Base-by-base conservation (phyloP, 805 yeast genomes). In the Saccharomycopsis fodiens region DNA sequence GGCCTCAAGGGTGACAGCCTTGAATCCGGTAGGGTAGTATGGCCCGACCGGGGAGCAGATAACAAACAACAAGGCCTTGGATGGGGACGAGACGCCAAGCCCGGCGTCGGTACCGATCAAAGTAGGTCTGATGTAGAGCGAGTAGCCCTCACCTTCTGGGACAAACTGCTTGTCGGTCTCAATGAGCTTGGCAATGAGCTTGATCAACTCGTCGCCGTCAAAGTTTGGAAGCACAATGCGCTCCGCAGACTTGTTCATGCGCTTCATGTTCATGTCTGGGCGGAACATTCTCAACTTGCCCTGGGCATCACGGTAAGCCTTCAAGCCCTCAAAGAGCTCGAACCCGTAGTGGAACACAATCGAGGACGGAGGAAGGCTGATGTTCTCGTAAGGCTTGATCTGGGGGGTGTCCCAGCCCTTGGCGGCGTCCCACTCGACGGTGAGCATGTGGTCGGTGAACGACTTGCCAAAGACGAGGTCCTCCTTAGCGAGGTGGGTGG, bases 21-120 rank as follows among this genome's bases (percentile, higher is more conserved):
- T 88, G 79, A 91, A 91, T 16, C 97, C 97, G 16, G 96, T 84
- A 59, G 83, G 74, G 69, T 84, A 87, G 75, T 91, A 93, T 21
- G 97, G 97, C 42, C 97, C 97, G 25, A 91, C 97, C 23, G 97
- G 97, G 15, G 96, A 86, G 37, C 91, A 83, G 63, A 91, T 89
- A 39, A 89, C 87, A 62, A 69, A 93, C 54, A 91, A 67, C 50
- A 86, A 69, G 10, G 97, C 97, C 55, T 72, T 81, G 57, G 75
- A 73, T 43, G 97, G 97, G 30, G 78, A 67, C 41, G 81, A 74
- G 44, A 91, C 96, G 57, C 98, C 98, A 50, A 91, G 74, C 47
- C 85, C 83, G 25, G 84, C 79, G 48, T 88, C 76, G 42, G 97
- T 91, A 59, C 97, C 97, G 55, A 91, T 93, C 73, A 93, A 67